A percentile compares a stretch with the other conserved stretches of the same genome.
Evolutionary conservation across 169 alveolate species (phyloP).

Genomic region (Cryptosporidium meleagridis): DNA sequence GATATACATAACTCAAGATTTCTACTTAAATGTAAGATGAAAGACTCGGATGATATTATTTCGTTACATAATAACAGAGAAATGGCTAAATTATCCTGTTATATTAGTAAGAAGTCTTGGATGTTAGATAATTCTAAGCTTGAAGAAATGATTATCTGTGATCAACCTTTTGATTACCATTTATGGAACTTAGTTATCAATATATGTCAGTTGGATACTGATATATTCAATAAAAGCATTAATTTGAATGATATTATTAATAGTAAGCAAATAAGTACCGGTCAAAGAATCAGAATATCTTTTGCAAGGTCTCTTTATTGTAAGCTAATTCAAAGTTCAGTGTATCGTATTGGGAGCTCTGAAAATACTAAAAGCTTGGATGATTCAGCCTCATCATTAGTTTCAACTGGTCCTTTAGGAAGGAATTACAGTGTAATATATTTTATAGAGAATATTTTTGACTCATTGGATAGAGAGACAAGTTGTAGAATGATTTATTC

Average conservation of each 20-base stretch:
- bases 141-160: slow-evolving; percentile 42
- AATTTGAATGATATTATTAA: slow-evolving; percentile 9
- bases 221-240: slow-evolving; percentile 15
- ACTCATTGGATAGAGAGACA: slow-evolving; percentile 14
- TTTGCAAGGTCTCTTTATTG: slow-evolving; percentile 52
- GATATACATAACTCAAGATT: background rate
- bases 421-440: slow-evolving; percentile 12
- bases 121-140: slow-evolving; percentile 13
- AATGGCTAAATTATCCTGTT: background rate
- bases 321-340: background rate
- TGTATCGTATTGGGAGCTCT: background rate
- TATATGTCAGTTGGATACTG: slow-evolving; percentile 13
- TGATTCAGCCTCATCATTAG: background rate
- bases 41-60: background rate
- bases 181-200: slow-evolving; percentile 30
- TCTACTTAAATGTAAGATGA: background rate
- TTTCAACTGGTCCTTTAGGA: background rate
- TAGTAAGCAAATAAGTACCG: slow-evolving; percentile 51
- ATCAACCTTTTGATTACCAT: slow-evolving; percentile 11
- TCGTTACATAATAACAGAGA: background rate
- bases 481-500: slow-evolving; percentile 15
- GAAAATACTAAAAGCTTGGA: background rate
- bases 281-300: slow-evolving; percentile 55
- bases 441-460: slow-evolving; percentile 48
- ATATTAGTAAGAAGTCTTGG: slow-evolving; percentile 30